Percentiles rank a stretch among this genome's conserved stretches.
These are phyloP conservation scores for Zygotorulaspora sp. DNA, from an alignment of 805 yeast species.

Conservation along the genomic window DNA sequence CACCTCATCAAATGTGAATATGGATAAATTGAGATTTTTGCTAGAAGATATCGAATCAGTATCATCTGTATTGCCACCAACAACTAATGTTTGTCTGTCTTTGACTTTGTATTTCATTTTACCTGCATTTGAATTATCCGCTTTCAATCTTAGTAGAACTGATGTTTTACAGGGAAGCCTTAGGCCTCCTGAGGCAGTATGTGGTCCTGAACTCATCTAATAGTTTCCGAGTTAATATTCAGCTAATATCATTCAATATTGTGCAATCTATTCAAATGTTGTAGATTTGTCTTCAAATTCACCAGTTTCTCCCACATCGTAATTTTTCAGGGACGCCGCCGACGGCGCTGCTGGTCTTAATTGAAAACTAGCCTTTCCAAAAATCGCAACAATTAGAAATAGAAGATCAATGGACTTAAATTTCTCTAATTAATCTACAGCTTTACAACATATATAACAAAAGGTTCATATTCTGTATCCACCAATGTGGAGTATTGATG, in stretches of 20 bases:
- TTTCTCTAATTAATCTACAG: constrained; percentile 13
- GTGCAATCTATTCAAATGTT: no score
- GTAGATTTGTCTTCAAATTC: no score
- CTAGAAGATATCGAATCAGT: neutral
- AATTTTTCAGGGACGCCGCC: neutral
- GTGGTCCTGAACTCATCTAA: neutral
- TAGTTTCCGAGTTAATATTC: no score
- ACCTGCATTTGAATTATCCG: constrained; percentile 3
- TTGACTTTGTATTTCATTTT: constrained; percentile 10
- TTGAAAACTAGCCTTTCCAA: neutral
- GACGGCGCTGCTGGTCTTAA: neutral
- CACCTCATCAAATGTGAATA: constrained; percentile 47
- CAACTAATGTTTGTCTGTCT: constrained; percentile 6
- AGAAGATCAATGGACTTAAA: neutral
- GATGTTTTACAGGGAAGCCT: constrained; percentile 1
- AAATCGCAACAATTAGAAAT: neutral
- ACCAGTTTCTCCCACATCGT: neutral
- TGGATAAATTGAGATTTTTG: constrained; percentile 31
- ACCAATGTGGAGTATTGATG: constrained; percentile 88
- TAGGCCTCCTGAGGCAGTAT: neutral
- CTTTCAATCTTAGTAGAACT: constrained; percentile 10
- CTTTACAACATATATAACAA: constrained; percentile 60
- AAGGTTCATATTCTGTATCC: constrained; percentile 94
- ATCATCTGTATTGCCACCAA: constrained; percentile 1
- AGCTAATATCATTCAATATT: no score